A percentile compares a stretch with the other conserved stretches of the same genome.
phyloP scores from a whole-genome alignment of 169 alveolate genomes.

The Plasmodium falciparum region DNA sequence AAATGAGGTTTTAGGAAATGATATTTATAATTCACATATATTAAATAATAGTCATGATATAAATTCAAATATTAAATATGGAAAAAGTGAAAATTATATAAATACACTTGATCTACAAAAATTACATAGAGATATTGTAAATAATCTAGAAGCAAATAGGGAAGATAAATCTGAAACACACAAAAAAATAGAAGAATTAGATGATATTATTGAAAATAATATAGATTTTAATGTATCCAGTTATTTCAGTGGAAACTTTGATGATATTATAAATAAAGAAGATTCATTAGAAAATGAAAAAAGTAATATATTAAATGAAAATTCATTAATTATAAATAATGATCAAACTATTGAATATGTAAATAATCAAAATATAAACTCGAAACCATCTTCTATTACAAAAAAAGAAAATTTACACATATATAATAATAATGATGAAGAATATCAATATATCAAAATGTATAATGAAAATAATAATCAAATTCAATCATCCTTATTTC shows the following conservation, averaged over 20 bases:
- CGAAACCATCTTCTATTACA: not conserved
- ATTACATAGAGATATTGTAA: not conserved
- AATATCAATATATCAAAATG: constrained; percentile 44
- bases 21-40: not conserved
- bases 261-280: constrained; percentile 6
- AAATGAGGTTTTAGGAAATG: not conserved
- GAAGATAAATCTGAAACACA: not conserved
- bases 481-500: constrained; percentile 7
- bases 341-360: not conserved
- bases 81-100: not conserved
- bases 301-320: not conserved
- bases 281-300: not conserved
- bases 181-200: constrained; percentile 39
- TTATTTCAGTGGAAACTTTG: constrained; percentile 68
- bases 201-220: constrained; percentile 66
- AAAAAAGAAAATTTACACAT: not conserved
- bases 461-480: constrained; percentile 25
- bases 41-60: constrained; percentile 11
- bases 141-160: not conserved
- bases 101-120: not conserved
- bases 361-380: not conserved
- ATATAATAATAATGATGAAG: constrained; percentile 2
- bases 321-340: not conserved
- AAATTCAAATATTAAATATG: constrained; percentile 19
- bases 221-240: constrained; percentile 63